Conservation (phyloP, 176 grass and related monocot genomes). For the Themeda triandra region DNA sequence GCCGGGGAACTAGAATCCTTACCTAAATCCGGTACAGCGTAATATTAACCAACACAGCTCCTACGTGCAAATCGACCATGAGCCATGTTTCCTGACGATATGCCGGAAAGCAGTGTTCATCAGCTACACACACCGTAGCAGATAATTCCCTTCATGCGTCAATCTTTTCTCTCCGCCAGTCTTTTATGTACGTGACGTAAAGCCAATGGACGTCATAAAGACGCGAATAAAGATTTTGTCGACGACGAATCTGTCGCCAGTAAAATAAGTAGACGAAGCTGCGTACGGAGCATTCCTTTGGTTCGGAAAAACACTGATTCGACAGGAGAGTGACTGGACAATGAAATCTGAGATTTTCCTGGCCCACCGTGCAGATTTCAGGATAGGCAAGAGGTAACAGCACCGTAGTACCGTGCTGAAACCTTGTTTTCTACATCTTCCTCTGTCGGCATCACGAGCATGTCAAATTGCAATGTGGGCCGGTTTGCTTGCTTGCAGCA, state of each 20-base stretch:
- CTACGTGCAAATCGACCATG: too few species aligned
- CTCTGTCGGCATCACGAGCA: too few species aligned
- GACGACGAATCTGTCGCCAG: not conserved
- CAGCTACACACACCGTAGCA: not conserved
- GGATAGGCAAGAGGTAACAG: not conserved
- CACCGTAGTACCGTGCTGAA: not conserved
- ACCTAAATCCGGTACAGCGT: too few species aligned
- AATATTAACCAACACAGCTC: too few species aligned
- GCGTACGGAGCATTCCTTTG: not conserved
- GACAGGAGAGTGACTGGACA: not conserved
- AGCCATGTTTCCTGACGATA: constrained; percentile 20
- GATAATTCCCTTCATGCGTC: not conserved
- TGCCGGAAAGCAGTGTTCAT: constrained; percentile 9
- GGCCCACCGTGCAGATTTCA: not conserved
- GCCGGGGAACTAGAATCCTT: too few species aligned
- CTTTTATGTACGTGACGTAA: too few species aligned
- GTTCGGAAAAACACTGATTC: too few species aligned
- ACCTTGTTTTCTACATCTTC: too few species aligned
- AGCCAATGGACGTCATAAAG: not conserved
- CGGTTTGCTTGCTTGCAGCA: too few species aligned
- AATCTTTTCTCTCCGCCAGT: too few species aligned
- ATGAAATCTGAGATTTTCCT: not conserved
- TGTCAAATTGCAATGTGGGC: too few species aligned
- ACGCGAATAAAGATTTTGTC: not conserved
- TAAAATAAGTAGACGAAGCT: not conserved